A percentile compares a stretch with the other conserved stretches of the same genome.
phyloP scores from a whole-genome alignment of 2,329 filamentous ascomycete genomes.

The Apiospora pterosperma region DNA sequence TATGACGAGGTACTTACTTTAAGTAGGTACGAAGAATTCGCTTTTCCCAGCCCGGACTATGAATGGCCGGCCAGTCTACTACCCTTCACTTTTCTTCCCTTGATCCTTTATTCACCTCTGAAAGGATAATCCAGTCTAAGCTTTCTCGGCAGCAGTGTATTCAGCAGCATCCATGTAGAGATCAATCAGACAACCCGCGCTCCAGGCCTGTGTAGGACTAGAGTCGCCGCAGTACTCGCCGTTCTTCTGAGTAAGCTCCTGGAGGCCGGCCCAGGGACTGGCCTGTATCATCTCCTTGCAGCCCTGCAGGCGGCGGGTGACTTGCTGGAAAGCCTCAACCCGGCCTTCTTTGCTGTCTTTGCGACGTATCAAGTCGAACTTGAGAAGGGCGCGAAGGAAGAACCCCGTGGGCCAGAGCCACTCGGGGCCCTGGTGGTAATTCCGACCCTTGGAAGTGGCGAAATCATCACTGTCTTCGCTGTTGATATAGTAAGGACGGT shows the following conservation, averaged over 20 bases:
- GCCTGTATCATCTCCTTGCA: constrained; percentile 82
- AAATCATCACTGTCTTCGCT: constrained; percentile 91
- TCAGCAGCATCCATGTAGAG: constrained; percentile 86
- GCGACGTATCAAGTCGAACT: constrained; percentile 79
- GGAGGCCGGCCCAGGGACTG: constrained; percentile 84
- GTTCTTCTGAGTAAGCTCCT: constrained; percentile 89
- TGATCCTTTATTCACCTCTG: neutral
- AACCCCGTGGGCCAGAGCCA: constrained; percentile 98
- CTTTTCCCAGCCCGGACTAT: neutral
- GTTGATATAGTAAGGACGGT: constrained; percentile 92
- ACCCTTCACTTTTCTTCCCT: neutral
- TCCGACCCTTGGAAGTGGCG: constrained; percentile 86
- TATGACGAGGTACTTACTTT: no score
- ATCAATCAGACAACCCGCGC: constrained; percentile 89
- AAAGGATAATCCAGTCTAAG: neutral
- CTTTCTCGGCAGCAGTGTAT: constrained; percentile 15
- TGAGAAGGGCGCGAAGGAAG: constrained; percentile 86
- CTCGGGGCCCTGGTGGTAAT: constrained; percentile 97
- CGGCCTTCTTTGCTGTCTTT: constrained; percentile 55
- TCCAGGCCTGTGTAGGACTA: constrained; percentile 95
- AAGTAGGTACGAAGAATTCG: neutral
- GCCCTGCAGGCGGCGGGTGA: constrained; percentile 75
- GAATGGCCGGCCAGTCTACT: neutral
- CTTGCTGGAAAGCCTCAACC: constrained; percentile 90
- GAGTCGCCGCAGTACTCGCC: constrained; percentile 84